Evolutionary conservation across 2,329 filamentous ascomycete genomes (phyloP), one percentile per base, ranked within the genome.

Genomic region (Cladosporium sphaerospermum): DNA sequence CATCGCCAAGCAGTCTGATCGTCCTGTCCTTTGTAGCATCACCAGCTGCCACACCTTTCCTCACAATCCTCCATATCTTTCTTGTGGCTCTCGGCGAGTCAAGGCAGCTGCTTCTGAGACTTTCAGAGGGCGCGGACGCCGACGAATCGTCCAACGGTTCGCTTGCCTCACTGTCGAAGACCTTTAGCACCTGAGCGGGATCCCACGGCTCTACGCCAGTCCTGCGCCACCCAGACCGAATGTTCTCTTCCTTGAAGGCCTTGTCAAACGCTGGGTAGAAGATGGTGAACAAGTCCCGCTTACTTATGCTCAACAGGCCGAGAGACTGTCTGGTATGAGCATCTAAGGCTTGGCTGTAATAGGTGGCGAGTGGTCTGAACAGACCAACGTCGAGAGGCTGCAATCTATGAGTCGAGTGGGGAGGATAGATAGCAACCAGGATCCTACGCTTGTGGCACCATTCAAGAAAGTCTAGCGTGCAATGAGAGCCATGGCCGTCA

Each of bases 311-410:
- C 28, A 41, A 44, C 13, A 48, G 23, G 18, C 57, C 52, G 42
- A 47, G 33, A 10, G 18, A 50, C 16, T 33, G 32, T 18, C 39
- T 43, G 34, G 43, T 54, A 37, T 43, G 39, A 19, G 16, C 3
- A n/a, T 57, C 47, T 3, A 58, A 43, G 6, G 45, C 8, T 42
- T 59, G 43, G 50, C 45, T 53, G 34, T 59, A 58, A 32, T 57
- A 57, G 13, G 28, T 59, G 28, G 55, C 57, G 14, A 59, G 44
- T 42, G 56, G 56, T 11, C 40, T 31, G 32, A 60, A 57, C 13
- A 55, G 45, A 16, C 57, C 41, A 14, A 61, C 42, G 54, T 62
- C 57, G 9, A 60, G 37, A 23, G 58, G 59, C 54, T 61, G 54
- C 18, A 57, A 33, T 31, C 16, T 18, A 18, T 18, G 16, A 18